These are phyloP conservation scores for Beauveria caledonica DNA, from an alignment of 2,329 filamentous ascomycete genomes.

Conservation along the genomic window DNA sequence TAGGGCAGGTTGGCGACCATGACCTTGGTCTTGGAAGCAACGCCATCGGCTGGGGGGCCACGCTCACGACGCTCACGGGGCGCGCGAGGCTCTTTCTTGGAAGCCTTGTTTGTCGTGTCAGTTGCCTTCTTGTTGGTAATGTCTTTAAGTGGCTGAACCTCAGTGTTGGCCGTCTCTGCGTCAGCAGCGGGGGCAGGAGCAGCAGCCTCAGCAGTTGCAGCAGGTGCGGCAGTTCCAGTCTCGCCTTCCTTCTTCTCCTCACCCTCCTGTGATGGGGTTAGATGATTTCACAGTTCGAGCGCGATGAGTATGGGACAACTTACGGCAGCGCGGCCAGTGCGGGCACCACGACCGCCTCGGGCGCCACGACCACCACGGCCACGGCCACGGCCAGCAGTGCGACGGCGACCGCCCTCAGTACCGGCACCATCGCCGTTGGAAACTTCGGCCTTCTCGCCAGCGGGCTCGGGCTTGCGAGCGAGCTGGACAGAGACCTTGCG, in stretches of 20 bases:
- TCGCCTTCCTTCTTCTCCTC: conserved; percentile 42
- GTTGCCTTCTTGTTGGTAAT: conserved; percentile 50
- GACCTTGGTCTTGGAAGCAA: conserved; percentile 99
- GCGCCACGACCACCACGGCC: conserved; percentile 64
- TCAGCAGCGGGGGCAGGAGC: conserved; percentile 32
- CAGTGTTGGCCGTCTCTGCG: conserved; percentile 38
- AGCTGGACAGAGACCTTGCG: conserved; percentile 99
- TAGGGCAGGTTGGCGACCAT: conserved; percentile 99
- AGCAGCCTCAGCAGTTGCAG: conserved; percentile 31
- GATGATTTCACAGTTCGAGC: not conserved
- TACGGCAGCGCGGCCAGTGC: conserved; percentile 35
- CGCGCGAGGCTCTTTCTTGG: conserved; percentile 45
- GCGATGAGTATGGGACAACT: conserved; percentile 19
- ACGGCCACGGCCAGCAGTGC: conserved; percentile 55
- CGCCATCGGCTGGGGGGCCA: conserved; percentile 91
- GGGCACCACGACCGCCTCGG: conserved; percentile 52
- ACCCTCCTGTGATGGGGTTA: conserved; percentile 20
- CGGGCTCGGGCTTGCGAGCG: conserved; percentile 89
- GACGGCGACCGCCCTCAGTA: conserved; percentile 57
- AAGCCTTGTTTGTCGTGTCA: conserved; percentile 52
- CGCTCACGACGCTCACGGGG: conserved; percentile 62
- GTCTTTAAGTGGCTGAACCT: conserved; percentile 53
- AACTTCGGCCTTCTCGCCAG: conserved; percentile 67
- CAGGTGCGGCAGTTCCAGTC: conserved; percentile 30
- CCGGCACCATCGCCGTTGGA: conserved; percentile 67